Evolutionary conservation across 441 rosid genomes (phyloP), one percentile per base, ranked within the genome.

Genomic region (Bruguiera hainesii): DNA sequence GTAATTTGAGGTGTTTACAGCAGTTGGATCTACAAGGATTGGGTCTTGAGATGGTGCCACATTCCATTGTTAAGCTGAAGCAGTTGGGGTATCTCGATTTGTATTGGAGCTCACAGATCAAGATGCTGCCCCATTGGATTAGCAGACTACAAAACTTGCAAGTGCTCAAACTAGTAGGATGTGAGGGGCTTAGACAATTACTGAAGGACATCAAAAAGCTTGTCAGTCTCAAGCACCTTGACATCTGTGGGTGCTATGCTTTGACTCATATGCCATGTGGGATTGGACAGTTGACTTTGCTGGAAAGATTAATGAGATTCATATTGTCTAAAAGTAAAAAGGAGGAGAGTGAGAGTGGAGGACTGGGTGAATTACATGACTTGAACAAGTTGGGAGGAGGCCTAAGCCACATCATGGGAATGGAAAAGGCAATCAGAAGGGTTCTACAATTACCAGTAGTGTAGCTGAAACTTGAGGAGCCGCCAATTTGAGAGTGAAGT

Each of bases 311-410:
- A 25, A 7, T 59, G 18, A 39, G 53, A 55, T 72, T 69, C 23
- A 37, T 59, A 2, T 35, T 72, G 7, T 52, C 58, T 2, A 29
- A 6, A 20, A 55, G 31, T 2, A 20, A 20, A 9, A 52, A n/a
- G 20, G 13, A 11, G 46, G 11, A 37, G 15, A 9, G 31, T 5
- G 31, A 30, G 31, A 5, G 31, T 19, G 18, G 16, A 23, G 39
- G 42, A 51, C 59, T 73, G 15, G 71, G 30, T 13, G 77, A 79
- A 18, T 56, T 73, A 56, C 53, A 57, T 23, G 56, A 35, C 15
- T 58, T 72, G 16, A 64, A 75, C 63, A 67, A 66, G 20, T 37
- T 78, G 42, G 65, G 71, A n/a, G 78, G 75, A 21, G 56, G 65
- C 58, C 56, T 78, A 28, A 1, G 42, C 42, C 11, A 13, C 42